Percentiles rank a stretch among this genome's conserved stretches.
Conservation (phyloP, 75 land plant genomes). For the Pseudotsuga menziesii region DNA sequence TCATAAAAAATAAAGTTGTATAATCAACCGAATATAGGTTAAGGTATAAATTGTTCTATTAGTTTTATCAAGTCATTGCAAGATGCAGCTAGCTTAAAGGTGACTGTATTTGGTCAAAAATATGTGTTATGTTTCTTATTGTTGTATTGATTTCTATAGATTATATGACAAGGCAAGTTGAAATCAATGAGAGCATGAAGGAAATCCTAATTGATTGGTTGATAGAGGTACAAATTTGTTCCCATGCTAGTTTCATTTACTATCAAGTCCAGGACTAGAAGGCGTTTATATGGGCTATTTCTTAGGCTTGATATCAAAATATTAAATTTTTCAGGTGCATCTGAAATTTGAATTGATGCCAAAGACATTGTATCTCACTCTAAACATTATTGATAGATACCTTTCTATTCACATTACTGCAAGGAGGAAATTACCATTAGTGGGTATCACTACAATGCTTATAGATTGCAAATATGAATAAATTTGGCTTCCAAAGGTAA, state of each 20-base stretch:
- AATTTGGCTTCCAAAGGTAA: constrained; percentile 81
- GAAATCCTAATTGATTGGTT: constrained; percentile 87
- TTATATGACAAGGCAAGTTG: constrained; percentile 70
- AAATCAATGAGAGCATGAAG: constrained; percentile 86
- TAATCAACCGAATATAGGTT: too few species aligned
- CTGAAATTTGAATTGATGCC: constrained; percentile 83
- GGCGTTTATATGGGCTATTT: neutral
- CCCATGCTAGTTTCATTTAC: neutral
- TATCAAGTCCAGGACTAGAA: neutral
- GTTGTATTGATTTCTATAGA: constrained; percentile 8
- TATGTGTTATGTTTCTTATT: too few species aligned
- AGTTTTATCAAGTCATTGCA: too few species aligned
- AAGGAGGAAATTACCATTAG: constrained; percentile 65
- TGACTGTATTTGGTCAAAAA: too few species aligned
- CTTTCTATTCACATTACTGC: constrained; percentile 41
- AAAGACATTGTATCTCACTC: constrained; percentile 73
- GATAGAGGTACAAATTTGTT: constrained; percentile 42
- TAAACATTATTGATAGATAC: constrained; percentile 69
- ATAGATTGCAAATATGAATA: constrained; percentile 89
- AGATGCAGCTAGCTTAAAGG: too few species aligned
- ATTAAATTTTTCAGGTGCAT: constrained; percentile 38
- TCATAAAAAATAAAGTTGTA: too few species aligned
- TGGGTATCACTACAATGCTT: constrained; percentile 82
- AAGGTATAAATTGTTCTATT: too few species aligned
- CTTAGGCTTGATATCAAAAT: neutral